phyloP scores from a whole-genome alignment of 306 rosid genomes.

The Lupinus albus region DNA sequence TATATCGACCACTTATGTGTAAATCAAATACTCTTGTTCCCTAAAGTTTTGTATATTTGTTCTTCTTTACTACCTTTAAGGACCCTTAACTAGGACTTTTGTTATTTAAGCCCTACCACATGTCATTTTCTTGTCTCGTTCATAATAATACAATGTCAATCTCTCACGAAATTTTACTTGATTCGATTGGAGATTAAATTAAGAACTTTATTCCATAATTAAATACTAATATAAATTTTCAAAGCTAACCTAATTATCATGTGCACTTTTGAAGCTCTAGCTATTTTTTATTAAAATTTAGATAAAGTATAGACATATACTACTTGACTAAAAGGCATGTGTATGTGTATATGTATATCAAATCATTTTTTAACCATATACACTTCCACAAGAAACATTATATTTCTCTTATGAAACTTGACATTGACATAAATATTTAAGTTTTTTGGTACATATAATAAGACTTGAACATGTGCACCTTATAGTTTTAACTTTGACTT shows the following conservation, averaged over 20 bases:
- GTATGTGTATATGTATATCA: neutral
- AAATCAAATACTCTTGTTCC: neutral
- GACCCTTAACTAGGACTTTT: neutral
- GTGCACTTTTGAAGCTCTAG: conserved; percentile 6
- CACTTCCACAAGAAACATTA: conserved; percentile 27
- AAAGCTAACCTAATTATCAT: conserved; percentile 10
- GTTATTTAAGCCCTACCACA: neutral
- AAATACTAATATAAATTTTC: neutral
- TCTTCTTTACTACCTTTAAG: too few relatives aligned
- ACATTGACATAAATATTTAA: neutral
- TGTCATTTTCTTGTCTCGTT: neutral
- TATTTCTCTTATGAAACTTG: conserved; percentile 22
- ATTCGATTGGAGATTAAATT: conserved; percentile 24
- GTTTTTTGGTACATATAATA: neutral
- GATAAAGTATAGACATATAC: neutral
- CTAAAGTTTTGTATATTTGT: neutral
- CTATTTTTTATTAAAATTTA: neutral
- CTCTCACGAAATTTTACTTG: conserved; percentile 5
- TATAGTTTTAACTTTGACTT: neutral
- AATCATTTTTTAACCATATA: neutral
- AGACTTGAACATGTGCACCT: too few relatives aligned
- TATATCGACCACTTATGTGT: too few relatives aligned
- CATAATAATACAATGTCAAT: conserved; percentile 8
- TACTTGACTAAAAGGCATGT: neutral
- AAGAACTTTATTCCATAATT: conserved; percentile 2